phyloP scores from a whole-genome alignment of 2,329 filamentous ascomycete genomes.

The Massarina eburnea region DNA sequence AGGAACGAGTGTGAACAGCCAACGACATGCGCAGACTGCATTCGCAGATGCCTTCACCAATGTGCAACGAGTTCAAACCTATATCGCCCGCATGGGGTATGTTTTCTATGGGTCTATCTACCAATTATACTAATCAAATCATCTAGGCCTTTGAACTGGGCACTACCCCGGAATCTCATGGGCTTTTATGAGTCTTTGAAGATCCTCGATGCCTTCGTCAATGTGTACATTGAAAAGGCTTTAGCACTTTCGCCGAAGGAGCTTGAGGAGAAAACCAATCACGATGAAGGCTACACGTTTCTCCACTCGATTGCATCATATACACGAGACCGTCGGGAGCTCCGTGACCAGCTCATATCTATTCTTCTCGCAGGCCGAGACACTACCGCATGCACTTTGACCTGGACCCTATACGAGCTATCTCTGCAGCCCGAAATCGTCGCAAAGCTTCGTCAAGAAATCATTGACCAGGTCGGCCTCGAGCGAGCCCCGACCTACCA shows the following conservation, averaged over 20 bases:
- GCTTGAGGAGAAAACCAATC: slow-evolving; percentile 71
- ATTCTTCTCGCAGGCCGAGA: slow-evolving; percentile 84
- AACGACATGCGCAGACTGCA: slow-evolving; percentile 58
- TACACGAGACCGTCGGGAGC: slow-evolving; percentile 66
- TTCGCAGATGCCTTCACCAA: slow-evolving; percentile 84
- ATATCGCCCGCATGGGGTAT: slow-evolving; percentile 65
- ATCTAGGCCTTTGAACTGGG: slow-evolving; percentile 57
- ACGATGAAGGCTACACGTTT: slow-evolving; percentile 76
- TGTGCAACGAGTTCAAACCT: slow-evolving; percentile 72
- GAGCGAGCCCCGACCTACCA: slow-evolving; percentile 66
- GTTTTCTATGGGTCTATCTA: slow-evolving; percentile 12
- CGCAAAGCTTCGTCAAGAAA: slow-evolving; percentile 70
- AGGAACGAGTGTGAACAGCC: slow-evolving; percentile 69
- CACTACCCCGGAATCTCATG: slow-evolving; percentile 64
- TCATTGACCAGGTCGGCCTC: slow-evolving; percentile 66
- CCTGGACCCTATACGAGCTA: slow-evolving; percentile 82
- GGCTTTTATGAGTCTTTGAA: slow-evolving; percentile 65
- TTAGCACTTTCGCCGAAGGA: slow-evolving; percentile 70
- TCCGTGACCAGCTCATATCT: slow-evolving; percentile 75
- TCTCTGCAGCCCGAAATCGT: slow-evolving; percentile 69
- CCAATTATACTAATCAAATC: not conserved
- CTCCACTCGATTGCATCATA: slow-evolving; percentile 81
- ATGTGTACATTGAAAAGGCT: slow-evolving; percentile 74
- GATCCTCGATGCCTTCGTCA: slow-evolving; percentile 74
- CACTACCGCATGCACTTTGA: slow-evolving; percentile 80